Percentiles rank a stretch among this genome's conserved stretches.
These are phyloP conservation scores for Pseudopyrenochaeta lycopersici DNA, from an alignment of 2,329 filamentous ascomycete species.

Conservation along the genomic window DNA sequence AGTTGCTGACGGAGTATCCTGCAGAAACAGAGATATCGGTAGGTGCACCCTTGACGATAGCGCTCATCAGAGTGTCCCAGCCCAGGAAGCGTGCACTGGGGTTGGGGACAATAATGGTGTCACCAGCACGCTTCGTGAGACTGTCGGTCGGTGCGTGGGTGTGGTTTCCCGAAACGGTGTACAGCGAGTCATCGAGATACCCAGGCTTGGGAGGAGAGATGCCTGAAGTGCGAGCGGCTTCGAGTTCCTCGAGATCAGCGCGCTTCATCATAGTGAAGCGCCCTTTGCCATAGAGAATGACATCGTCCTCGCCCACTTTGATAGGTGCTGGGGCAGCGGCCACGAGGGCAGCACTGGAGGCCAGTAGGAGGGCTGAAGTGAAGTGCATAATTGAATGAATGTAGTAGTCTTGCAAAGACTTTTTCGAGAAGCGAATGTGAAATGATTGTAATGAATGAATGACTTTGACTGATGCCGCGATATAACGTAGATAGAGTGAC, in stretches of 20 bases:
- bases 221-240: constrained; percentile 20
- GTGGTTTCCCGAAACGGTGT: constrained; percentile 14
- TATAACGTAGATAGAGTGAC: too few relatives aligned
- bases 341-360: constrained; percentile 19
- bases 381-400: constrained; percentile 30
- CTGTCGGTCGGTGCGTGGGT: constrained; percentile 1
- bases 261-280: constrained; percentile 35
- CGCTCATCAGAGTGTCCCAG: constrained; percentile 53
- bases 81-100: constrained; percentile 43
- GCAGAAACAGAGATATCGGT: constrained; percentile 41
- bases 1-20: constrained; percentile 49
- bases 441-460: neutral
- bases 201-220: constrained; percentile 26
- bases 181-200: constrained; percentile 20
- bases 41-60: constrained; percentile 43
- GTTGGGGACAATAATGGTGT: constrained; percentile 31
- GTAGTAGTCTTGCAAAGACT: neutral
- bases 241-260: constrained; percentile 25
- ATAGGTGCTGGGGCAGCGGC: constrained; percentile 27
- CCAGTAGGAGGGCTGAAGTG: constrained; percentile 20
- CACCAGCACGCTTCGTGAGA: constrained; percentile 24
- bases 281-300: constrained; percentile 36
- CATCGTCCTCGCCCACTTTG: constrained; percentile 28
- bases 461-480: neutral
- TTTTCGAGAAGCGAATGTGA: constrained; percentile 2